Evolutionary conservation across 768 basidiomycete species (phyloP).

Genomic region (Leucocoprinus sp.): DNA sequence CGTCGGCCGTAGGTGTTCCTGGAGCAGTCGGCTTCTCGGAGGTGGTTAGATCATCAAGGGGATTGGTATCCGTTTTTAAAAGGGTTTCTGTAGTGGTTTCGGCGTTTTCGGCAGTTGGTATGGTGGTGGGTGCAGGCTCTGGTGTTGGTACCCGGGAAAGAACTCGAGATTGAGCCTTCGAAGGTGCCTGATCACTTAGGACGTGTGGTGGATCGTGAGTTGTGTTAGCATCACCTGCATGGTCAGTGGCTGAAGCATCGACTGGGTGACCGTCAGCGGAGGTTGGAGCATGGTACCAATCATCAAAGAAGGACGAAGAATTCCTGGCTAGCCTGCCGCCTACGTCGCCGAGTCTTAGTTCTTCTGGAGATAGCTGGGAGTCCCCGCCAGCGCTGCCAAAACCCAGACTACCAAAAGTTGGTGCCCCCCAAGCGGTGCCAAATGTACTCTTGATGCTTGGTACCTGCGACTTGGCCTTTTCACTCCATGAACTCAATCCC

Average conservation of each 20-base stretch:
- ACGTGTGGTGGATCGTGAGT: neutral
- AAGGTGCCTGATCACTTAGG: neutral
- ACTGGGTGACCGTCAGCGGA: neutral
- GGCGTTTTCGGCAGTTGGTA: neutral
- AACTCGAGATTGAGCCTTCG: neutral
- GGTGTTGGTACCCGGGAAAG: neutral
- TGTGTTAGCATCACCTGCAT: neutral
- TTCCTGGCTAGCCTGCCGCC: neutral
- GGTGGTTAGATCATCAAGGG: neutral
- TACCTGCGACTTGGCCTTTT: conserved; percentile 2
- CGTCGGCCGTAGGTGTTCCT: no score
- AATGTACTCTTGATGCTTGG: conserved; percentile 2
- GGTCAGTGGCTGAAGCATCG: neutral
- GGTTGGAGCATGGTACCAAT: neutral
- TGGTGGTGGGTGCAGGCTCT: neutral
- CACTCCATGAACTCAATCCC: conserved; percentile 4
- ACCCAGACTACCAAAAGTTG: conserved; percentile 2
- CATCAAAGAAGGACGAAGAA: neutral
- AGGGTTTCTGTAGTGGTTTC: neutral
- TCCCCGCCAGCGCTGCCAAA: conserved; percentile 1
- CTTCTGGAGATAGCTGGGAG: neutral
- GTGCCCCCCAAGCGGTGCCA: neutral
- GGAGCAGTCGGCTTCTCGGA: neutral
- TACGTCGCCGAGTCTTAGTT: neutral
- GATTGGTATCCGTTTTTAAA: no score